Conservation (phyloP, 1,284 basidiomycete species). For the Marasmius tenuissimus region DNA sequence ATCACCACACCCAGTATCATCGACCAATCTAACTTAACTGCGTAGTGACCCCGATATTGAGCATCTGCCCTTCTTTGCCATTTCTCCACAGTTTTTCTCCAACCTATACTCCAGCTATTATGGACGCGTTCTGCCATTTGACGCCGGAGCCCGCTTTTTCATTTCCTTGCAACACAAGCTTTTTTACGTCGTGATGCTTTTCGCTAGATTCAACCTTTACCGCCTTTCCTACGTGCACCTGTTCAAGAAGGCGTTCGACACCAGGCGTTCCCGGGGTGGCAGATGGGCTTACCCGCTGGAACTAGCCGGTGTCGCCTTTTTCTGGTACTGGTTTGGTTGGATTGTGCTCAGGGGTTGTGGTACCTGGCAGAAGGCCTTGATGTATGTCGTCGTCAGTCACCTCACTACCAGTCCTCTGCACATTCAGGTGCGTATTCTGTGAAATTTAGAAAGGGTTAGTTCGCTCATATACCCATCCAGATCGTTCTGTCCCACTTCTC, state of each 20-base stretch:
- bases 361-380: slow-evolving; percentile 61
- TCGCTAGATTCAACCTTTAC: slow-evolving; percentile 97
- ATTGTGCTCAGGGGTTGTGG: slow-evolving; percentile 67
- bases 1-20: slow-evolving; percentile 4
- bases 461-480: slow-evolving; percentile 38
- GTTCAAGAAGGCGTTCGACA: slow-evolving; percentile 60
- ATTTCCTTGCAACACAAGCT: slow-evolving; percentile 87
- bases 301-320: slow-evolving; percentile 65
- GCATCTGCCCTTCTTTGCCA: slow-evolving; percentile 96
- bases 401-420: slow-evolving; percentile 83
- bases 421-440: slow-evolving; percentile 59
- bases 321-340: slow-evolving; percentile 78
- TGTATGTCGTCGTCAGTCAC: slow-evolving; percentile 80
- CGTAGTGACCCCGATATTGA: slow-evolving; percentile 93
- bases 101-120: slow-evolving; percentile 95
- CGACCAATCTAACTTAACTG: background rate
- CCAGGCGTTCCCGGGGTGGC: slow-evolving; percentile 57
- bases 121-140: slow-evolving; percentile 84
- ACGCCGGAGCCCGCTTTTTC: slow-evolving; percentile 65
- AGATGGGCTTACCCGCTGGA: slow-evolving; percentile 77
- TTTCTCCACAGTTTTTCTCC: slow-evolving; percentile 84
- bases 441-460: slow-evolving; percentile 2
- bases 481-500: slow-evolving; percentile 98
- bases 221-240: slow-evolving; percentile 84
- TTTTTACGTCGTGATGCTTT: slow-evolving; percentile 90